Evolutionary conservation across 2,329 filamentous ascomycete genomes (phyloP).

Genomic region (Mycogone perniciosa): DNA sequence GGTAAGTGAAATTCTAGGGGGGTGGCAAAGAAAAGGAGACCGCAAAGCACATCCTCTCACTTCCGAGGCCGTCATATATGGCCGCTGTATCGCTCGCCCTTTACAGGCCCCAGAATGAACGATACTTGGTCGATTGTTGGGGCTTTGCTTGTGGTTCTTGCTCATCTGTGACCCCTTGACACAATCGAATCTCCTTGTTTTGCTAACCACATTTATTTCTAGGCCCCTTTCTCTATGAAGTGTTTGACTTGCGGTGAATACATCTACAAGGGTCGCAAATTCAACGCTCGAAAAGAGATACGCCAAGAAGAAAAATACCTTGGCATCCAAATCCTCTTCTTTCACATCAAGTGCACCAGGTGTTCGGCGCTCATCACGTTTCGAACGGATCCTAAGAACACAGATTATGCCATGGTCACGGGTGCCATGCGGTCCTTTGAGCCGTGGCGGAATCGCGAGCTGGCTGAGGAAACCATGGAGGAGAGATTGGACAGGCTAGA

Average conservation of each 20-base stretch:
- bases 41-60: too few species aligned
- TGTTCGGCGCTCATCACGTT: conserved; percentile 87
- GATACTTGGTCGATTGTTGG: too few species aligned
- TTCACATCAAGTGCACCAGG: conserved; percentile 76
- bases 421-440: conserved; percentile 93
- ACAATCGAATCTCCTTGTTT: background rate
- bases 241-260: conserved; percentile 58
- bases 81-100: too few species aligned
- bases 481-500: conserved; percentile 80
- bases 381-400: conserved; percentile 89
- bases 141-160: too few species aligned
- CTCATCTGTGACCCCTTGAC: too few species aligned
- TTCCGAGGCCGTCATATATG: too few species aligned
- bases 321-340: conserved; percentile 77
- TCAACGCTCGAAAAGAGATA: conserved; percentile 91
- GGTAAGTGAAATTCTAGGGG: conserved; percentile 24
- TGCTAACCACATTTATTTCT: background rate
- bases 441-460: conserved; percentile 64
- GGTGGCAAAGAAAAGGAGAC: too few species aligned
- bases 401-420: conserved; percentile 75
- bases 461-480: conserved; percentile 76
- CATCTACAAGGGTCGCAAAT: conserved; percentile 90
- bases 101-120: too few species aligned
- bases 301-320: conserved; percentile 84
- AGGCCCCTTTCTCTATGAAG: conserved; percentile 34